These are phyloP conservation scores for Backusella morwellensis DNA, from an alignment of 192 early-diverging fungal species.

Conservation along the genomic window DNA sequence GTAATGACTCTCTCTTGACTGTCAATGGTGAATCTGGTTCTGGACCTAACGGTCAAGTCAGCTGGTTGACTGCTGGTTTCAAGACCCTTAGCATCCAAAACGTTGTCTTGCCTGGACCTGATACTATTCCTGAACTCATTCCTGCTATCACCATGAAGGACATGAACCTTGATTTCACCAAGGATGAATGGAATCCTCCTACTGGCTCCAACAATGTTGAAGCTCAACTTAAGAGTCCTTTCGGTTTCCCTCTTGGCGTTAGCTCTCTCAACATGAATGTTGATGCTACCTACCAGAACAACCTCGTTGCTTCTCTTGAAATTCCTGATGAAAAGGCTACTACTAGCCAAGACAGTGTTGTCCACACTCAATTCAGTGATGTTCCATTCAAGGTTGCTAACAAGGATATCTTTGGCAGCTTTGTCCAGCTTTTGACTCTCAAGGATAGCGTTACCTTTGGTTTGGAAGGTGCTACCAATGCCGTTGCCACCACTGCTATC, in stretches of 20 bases:
- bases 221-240: conserved; percentile 36
- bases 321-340: conserved; percentile 29
- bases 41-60: conserved; percentile 35
- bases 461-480: conserved; percentile 28
- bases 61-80: conserved; percentile 45
- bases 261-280: conserved; percentile 26
- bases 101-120: conserved; percentile 35
- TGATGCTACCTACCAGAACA: conserved; percentile 21
- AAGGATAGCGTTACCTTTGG: conserved; percentile 21
- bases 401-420: conserved; percentile 23
- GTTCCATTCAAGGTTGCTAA: conserved; percentile 31
- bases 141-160: conserved; percentile 37
- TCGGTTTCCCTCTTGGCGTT: conserved; percentile 38
- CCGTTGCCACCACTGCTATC: conserved; percentile 29
- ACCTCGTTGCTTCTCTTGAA: conserved; percentile 23
- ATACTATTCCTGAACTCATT: conserved; percentile 37
- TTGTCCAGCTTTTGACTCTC: conserved; percentile 27
- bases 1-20: conserved; percentile 29
- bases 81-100: conserved; percentile 37
- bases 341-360: conserved; percentile 17
- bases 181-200: conserved; percentile 43
- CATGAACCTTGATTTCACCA: conserved; percentile 47
- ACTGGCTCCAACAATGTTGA: conserved; percentile 40
- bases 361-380: conserved; percentile 22
- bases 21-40: conserved; percentile 26